phyloP scores from a whole-genome alignment of 148 eudicot species.

The Camellia japonica region DNA sequence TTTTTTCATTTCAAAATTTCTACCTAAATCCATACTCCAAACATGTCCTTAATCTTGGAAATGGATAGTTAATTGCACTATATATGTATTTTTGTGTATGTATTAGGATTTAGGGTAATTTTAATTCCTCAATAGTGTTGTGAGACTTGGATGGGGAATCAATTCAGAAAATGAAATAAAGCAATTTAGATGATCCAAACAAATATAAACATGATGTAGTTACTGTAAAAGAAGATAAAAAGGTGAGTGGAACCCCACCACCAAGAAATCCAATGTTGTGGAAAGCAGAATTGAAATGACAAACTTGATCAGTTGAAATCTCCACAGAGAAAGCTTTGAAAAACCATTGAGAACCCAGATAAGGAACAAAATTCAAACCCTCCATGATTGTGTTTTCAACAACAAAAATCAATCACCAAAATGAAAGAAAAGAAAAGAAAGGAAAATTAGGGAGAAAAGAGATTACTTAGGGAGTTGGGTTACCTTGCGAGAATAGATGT shows the following conservation, averaged over 20 bases:
- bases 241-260: conserved; percentile 13
- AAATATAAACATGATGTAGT: not conserved
- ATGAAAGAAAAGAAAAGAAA: not conserved
- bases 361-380: not conserved
- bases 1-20: no score
- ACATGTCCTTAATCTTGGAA: no score
- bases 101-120: not conserved
- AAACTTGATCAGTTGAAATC: not conserved
- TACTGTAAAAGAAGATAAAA: not conserved
- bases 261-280: not conserved
- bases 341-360: conserved; percentile 6
- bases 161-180: not conserved
- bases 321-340: no score
- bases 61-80: not conserved
- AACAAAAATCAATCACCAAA: not conserved
- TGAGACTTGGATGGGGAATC: not conserved
- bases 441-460: not conserved
- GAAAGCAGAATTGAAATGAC: not conserved
- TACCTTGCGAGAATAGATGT: conserved; percentile 35
- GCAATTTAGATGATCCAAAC: not conserved
- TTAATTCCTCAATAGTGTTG: not conserved
- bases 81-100: not conserved
- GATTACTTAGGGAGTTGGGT: not conserved
- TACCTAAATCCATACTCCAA: no score
- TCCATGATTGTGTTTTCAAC: not conserved